Percentiles rank a stretch among this genome's conserved stretches.
These are phyloP conservation scores for Cladosporium sphaerospermum DNA, from an alignment of 2,329 filamentous ascomycete species.

Conservation along the genomic window DNA sequence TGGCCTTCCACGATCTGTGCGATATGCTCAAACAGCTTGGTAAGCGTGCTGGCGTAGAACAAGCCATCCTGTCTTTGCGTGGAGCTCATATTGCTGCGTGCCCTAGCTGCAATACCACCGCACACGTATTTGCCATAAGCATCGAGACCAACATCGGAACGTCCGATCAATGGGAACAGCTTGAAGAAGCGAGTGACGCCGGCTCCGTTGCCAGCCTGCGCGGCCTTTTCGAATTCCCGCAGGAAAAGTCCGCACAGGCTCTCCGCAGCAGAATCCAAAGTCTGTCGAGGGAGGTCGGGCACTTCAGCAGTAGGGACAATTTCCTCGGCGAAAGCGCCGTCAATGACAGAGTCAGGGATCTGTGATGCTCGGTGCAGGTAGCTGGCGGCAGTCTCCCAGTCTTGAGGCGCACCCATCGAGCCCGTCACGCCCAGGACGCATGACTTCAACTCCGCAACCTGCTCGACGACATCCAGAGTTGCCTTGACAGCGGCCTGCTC, in stretches of 20 bases:
- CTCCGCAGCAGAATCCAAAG: conserved; percentile 79
- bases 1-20: conserved; percentile 93
- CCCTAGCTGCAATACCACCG: conserved; percentile 81
- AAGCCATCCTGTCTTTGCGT: conserved; percentile 66
- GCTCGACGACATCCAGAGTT: conserved; percentile 85
- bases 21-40: conserved; percentile 93
- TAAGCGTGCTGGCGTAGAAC: conserved; percentile 87
- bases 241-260: conserved; percentile 86
- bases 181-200: conserved; percentile 97
- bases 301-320: conserved; percentile 96
- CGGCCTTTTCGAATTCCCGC: conserved; percentile 89
- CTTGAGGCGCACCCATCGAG: conserved; percentile 94
- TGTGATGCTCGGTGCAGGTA: conserved; percentile 79
- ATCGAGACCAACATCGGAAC: conserved; percentile 82
- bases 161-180: conserved; percentile 86
- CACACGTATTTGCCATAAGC: conserved; percentile 96
- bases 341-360: conserved; percentile 72
- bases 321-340: conserved; percentile 79
- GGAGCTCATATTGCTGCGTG: conserved; percentile 69
- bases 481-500: conserved; percentile 89
- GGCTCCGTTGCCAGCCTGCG: conserved; percentile 75
- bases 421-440: conserved; percentile 91
- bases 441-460: conserved; percentile 93
- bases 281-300: conserved; percentile 81
- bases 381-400: conserved; percentile 93